Base-by-base conservation (phyloP, 805 yeast genomes). In the Ogataea trehalophila region DNA sequence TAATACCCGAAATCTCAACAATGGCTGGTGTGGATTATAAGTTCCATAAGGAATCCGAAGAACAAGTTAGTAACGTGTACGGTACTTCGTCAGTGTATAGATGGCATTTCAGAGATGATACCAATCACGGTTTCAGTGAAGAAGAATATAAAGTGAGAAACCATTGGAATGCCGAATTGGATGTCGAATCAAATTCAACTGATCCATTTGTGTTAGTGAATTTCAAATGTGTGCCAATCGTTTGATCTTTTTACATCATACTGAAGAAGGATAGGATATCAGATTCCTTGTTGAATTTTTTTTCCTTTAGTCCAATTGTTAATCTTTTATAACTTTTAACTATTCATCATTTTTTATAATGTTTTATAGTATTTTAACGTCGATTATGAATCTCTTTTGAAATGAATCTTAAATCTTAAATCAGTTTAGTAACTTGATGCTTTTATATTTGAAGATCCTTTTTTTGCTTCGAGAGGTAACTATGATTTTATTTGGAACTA, bases 171-270 rank as follows among this genome's bases (percentile, higher is more conserved):
- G 77, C 83, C 47, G 76, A 76, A 55, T 75, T 85, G 58, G 79
- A 75, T 45, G 84, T 85, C 44, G 77, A 74, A 54, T 81, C 88
- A 58, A 81, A 80, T 63, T 82, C 83, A 46, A 79, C 77, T 48
- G 78, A 77, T 60, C 87, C 94, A 17, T 65, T 76, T 68, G 83
- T 85, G 43, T 79, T 76, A 48, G 85, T 85, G 17, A 83, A 80
- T 55, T 84, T 83, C 61, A 73, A 64, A 60, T 58, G 61, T 45
- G 23, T 44, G 20, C 53, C 54, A 26, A 23, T 23, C n/a, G 41
- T 23, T n/a, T 39, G 18, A 16, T 36, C 13, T 16, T 13, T 13
- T 20, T 20, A 38, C 4, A 26, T 26, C 9, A 8, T 11, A 26
- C 31, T 11, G 18, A 16, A 37, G 18, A 37, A 37, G 18, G 39